phyloP scores from a whole-genome alignment of 345 rosid species.

The Citropsis articulata region DNA sequence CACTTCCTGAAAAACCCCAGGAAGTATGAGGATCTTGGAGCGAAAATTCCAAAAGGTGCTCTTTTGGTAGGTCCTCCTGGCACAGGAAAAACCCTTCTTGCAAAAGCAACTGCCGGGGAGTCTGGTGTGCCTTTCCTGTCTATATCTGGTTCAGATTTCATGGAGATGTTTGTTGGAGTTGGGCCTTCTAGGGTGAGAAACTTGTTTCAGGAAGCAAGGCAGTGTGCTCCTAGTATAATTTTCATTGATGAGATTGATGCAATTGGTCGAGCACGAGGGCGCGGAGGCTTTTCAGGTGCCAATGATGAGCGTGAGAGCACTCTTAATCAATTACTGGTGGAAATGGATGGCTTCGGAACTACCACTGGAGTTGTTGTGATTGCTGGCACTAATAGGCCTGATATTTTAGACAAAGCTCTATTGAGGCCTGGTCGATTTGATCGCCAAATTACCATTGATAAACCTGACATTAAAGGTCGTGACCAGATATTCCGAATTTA shows the following conservation, averaged over 20 bases:
- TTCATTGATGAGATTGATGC: slow-evolving; percentile 98
- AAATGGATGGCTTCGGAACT: slow-evolving; percentile 98
- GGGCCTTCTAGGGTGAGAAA: slow-evolving; percentile 96
- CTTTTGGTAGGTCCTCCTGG: slow-evolving; percentile 96
- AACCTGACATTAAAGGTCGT: slow-evolving; percentile 92
- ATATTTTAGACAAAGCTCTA: slow-evolving; percentile 89
- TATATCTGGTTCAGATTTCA: slow-evolving; percentile 94
- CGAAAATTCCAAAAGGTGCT: slow-evolving; percentile 94
- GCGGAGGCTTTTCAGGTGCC: slow-evolving; percentile 80
- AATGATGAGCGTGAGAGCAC: slow-evolving; percentile 98
- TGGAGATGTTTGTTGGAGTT: slow-evolving; percentile 99
- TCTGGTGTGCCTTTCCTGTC: slow-evolving; percentile 92
- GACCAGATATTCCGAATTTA: slow-evolving; percentile 85
- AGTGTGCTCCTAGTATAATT: slow-evolving; percentile 82
- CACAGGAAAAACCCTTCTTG: slow-evolving; percentile 95
- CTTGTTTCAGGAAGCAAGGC: slow-evolving; percentile 96
- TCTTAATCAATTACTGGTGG: slow-evolving; percentile 83
- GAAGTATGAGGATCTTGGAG: slow-evolving; percentile 93
- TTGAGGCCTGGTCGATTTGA: slow-evolving; percentile 91
- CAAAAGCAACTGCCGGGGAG: slow-evolving; percentile 98
- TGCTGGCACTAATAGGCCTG: slow-evolving; percentile 97
- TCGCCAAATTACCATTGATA: slow-evolving; percentile 82
- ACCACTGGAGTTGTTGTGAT: slow-evolving; percentile 93
- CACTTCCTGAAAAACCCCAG: slow-evolving; percentile 92
- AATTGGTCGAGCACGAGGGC: slow-evolving; percentile 94